A percentile compares a stretch with the other conserved stretches of the same genome.
Conservation (phyloP, 163 green algal species). For the Scenedesmus sp. region DNA sequence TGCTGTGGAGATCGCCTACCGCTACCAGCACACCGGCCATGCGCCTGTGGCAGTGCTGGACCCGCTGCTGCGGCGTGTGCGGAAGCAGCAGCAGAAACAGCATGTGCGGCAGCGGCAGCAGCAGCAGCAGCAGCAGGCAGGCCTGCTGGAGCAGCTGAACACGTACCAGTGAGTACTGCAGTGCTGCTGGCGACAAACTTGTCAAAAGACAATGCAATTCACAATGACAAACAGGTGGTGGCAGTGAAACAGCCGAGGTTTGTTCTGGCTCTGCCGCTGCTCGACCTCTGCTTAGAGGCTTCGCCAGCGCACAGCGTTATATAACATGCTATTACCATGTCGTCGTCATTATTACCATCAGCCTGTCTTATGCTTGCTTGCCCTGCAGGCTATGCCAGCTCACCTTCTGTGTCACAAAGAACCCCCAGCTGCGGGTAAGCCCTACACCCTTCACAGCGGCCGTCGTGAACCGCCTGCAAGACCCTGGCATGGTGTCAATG, state of each 20-base stretch:
- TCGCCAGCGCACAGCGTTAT: too few relatives aligned
- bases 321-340: background rate
- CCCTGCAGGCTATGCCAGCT: slow-evolving; percentile 26
- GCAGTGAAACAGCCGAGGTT: too few relatives aligned
- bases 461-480: background rate
- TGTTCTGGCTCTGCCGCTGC: too few relatives aligned
- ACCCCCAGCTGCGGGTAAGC: background rate
- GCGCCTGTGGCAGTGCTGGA: background rate
- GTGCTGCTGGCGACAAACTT: background rate
- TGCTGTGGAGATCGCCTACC: slow-evolving; percentile 23
- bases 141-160: background rate
- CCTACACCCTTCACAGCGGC: background rate
- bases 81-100: background rate
- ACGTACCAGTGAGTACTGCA: background rate
- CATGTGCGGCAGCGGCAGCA: background rate
- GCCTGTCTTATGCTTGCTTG: too few relatives aligned
- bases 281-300: too few relatives aligned
- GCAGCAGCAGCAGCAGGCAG: background rate
- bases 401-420: background rate
- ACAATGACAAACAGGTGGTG: too few relatives aligned
- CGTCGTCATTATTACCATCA: too few relatives aligned
- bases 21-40: slow-evolving; percentile 27
- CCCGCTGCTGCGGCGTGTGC: slow-evolving; percentile 2
- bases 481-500: background rate
- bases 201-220: background rate